phyloP scores from a whole-genome alignment of 129 eudicot species.

The Saussurea involucrata region DNA sequence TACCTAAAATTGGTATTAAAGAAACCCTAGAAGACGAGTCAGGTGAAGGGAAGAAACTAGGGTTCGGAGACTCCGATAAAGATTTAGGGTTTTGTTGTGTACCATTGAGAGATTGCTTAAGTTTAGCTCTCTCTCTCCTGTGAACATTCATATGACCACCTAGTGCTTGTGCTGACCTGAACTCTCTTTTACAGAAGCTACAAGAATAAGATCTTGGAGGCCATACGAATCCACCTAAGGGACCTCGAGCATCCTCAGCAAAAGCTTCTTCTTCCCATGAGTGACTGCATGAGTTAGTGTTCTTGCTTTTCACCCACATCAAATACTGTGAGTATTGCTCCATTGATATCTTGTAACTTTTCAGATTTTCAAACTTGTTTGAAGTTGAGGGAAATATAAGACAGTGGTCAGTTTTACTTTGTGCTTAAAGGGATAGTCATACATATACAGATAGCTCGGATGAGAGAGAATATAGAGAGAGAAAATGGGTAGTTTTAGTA shows the following conservation, averaged over 20 bases:
- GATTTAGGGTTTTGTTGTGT: constrained; percentile 26
- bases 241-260: constrained; percentile 49
- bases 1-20: constrained; percentile 13
- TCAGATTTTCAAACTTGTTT: constrained; percentile 5
- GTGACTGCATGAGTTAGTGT: constrained; percentile 15
- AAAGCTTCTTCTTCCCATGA: constrained; percentile 56
- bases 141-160: constrained; percentile 85
- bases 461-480: constrained; percentile 1
- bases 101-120: constrained; percentile 37
- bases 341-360: constrained; percentile 13
- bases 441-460: neutral
- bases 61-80: constrained; percentile 20
- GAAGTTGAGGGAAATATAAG: constrained; percentile 9
- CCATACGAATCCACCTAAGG: constrained; percentile 56
- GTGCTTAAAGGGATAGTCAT: constrained; percentile 2
- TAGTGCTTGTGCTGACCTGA: constrained; percentile 75
- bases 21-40: constrained; percentile 27
- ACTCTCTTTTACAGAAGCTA: constrained; percentile 60
- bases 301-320: constrained; percentile 46
- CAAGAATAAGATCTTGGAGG: constrained; percentile 73
- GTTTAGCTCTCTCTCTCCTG: constrained; percentile 76
- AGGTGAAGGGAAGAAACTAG: constrained; percentile 20
- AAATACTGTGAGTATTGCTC: constrained; percentile 49
- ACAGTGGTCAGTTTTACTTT: constrained; percentile 4
- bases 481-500: neutral